Percentiles rank a stretch among this genome's conserved stretches.
Evolutionary conservation across 192 early-diverging fungal species (phyloP).

Genomic region (Podila minutissima): DNA sequence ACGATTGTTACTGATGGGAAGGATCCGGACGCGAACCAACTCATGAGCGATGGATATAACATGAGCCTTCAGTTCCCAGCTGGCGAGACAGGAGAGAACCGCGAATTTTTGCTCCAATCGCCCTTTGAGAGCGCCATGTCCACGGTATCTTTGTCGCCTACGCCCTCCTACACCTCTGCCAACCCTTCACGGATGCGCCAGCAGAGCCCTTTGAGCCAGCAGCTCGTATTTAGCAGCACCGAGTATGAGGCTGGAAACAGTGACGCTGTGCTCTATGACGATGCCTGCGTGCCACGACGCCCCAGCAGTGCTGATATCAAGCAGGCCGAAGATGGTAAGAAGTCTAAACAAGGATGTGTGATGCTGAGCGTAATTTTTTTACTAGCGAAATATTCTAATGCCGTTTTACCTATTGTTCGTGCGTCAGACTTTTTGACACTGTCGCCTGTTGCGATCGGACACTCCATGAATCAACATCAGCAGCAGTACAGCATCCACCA

Average conservation of each 20-base stretch:
- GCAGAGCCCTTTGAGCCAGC: conserved; percentile 25
- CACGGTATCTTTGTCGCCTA: conserved; percentile 14
- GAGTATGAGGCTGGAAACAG: background rate
- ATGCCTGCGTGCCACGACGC: conserved; percentile 18
- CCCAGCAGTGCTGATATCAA: conserved; percentile 20
- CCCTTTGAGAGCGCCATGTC: background rate
- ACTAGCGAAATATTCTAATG: too few species aligned
- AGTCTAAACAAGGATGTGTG: background rate
- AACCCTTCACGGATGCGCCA: conserved; percentile 1
- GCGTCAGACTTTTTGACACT: conserved; percentile 20
- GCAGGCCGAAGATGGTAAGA: conserved; percentile 34
- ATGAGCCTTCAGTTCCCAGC: background rate
- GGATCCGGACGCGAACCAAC: conserved; percentile 7
- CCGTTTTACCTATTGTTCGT: background rate
- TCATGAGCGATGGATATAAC: background rate
- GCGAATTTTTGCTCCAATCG: conserved; percentile 2
- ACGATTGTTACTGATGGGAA: background rate
- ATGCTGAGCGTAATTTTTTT: background rate
- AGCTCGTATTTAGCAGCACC: background rate
- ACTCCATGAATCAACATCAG: conserved; percentile 9
- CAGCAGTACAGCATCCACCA: conserved; percentile 1
- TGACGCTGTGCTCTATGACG: conserved; percentile 8
- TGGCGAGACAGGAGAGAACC: background rate
- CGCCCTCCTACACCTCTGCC: background rate
- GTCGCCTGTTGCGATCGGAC: conserved; percentile 9